Evolutionary conservation across 345 rosid genomes (phyloP).

Genomic region (Balakata baccata): DNA sequence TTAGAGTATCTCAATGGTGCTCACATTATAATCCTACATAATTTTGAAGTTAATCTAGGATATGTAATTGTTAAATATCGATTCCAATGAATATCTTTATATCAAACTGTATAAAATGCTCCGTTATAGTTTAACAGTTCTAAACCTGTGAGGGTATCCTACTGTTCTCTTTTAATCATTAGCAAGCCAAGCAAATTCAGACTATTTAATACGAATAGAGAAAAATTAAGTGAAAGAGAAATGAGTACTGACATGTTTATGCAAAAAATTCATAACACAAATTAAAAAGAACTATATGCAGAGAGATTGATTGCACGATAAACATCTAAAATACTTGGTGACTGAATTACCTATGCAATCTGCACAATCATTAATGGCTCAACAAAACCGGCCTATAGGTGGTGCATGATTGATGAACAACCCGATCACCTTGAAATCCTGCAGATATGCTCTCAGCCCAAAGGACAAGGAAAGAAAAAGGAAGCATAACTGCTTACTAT

Average conservation of each 20-base stretch:
- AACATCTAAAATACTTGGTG: not conserved
- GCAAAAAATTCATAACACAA: not conserved
- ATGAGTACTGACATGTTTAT: not conserved
- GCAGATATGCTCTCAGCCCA: conserved; percentile 25
- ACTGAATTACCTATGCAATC: conserved; percentile 26
- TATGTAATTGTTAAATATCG: not conserved
- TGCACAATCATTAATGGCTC: conserved; percentile 22
- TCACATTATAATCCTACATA: too few relatives aligned
- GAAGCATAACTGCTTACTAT: conserved; percentile 22
- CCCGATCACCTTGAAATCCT: conserved; percentile 37
- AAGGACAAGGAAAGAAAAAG: conserved; percentile 21
- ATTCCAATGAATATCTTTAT: not conserved
- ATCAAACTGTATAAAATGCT: not conserved
- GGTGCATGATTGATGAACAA: conserved; percentile 32
- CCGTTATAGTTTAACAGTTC: not conserved
- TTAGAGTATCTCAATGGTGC: not conserved
- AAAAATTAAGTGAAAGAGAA: not conserved
- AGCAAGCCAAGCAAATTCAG: not conserved
- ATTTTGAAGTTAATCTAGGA: not conserved
- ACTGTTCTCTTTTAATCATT: not conserved
- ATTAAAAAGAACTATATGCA: not conserved
- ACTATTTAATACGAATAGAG: not conserved
- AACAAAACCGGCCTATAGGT: conserved; percentile 19
- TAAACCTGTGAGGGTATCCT: not conserved
- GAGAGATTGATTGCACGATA: not conserved